Conservation (phyloP, 2,329 filamentous ascomycete genomes). For the Aspergillus oerlinghausenensis region DNA sequence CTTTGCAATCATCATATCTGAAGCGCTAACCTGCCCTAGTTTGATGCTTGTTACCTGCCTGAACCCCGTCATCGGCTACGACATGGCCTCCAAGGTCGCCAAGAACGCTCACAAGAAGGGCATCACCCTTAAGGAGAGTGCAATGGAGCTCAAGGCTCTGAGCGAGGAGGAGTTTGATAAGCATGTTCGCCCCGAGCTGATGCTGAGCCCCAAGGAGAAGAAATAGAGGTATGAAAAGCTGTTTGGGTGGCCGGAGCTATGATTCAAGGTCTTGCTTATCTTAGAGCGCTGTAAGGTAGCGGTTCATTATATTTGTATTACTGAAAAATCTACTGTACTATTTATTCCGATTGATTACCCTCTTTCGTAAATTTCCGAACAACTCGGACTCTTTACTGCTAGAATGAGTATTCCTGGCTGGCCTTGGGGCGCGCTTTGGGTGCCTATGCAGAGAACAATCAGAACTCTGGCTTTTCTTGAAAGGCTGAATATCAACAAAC, state of each 20-base stretch:
- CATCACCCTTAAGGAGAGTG: slow-evolving; percentile 85
- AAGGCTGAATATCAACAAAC: no score
- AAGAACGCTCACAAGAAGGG: slow-evolving; percentile 99
- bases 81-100: slow-evolving; percentile 94
- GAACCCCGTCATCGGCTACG: slow-evolving; percentile 95
- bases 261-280: slow-evolving; percentile 6
- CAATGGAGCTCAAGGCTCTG: slow-evolving; percentile 86
- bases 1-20: neutral
- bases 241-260: neutral
- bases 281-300: slow-evolving; percentile 6
- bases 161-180: slow-evolving; percentile 86
- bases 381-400: neutral
- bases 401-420: neutral
- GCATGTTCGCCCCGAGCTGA: slow-evolving; percentile 87
- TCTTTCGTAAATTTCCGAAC: neutral
- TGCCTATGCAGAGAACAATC: no score
- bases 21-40: slow-evolving; percentile 44
- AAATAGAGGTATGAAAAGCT: slow-evolving; percentile 39
- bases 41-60: slow-evolving; percentile 98
- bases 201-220: slow-evolving; percentile 77
- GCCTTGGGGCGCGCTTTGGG: neutral
- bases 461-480: no score
- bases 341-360: slow-evolving; percentile 5
- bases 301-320: slow-evolving; percentile 14
- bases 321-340: slow-evolving; percentile 12